Evolutionary conservation across 352 stramenopile genomes (phyloP).

Genomic region (Peronospora farinosa): DNA sequence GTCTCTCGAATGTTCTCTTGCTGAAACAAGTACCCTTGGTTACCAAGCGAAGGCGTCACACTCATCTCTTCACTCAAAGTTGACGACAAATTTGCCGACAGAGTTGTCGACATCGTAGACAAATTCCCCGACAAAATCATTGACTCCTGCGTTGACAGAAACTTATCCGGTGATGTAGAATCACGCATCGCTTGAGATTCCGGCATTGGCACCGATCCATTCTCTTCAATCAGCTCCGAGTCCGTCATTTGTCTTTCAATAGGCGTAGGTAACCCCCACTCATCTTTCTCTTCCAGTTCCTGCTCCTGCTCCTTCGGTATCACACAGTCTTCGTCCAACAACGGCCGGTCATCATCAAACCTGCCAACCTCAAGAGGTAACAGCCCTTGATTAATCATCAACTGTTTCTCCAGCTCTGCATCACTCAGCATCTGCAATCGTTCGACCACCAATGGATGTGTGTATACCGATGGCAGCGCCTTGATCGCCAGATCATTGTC

Average conservation of each 20-base stretch:
- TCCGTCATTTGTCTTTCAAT: slow-evolving; percentile 30
- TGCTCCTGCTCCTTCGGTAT: slow-evolving; percentile 60
- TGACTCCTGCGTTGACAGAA: slow-evolving; percentile 8
- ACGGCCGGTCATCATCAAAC: slow-evolving; percentile 39
- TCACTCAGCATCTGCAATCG: slow-evolving; percentile 24
- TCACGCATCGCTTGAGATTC: slow-evolving; percentile 21
- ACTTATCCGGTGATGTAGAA: slow-evolving; percentile 3
- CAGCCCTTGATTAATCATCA: slow-evolving; percentile 46
- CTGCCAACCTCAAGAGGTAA: slow-evolving; percentile 3
- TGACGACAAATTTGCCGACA: slow-evolving; percentile 12
- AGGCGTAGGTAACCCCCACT: slow-evolving; percentile 27
- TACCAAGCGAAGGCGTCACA: slow-evolving; percentile 18
- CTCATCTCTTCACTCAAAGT: slow-evolving; percentile 16
- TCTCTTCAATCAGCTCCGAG: slow-evolving; percentile 69
- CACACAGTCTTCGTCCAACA: slow-evolving; percentile 52
- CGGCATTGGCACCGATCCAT: slow-evolving; percentile 32
- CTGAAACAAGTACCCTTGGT: slow-evolving; percentile 38
- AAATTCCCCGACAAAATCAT: background rate
- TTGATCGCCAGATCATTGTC: slow-evolving; percentile 45
- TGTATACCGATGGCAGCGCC: slow-evolving; percentile 24
- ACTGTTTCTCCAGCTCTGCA: slow-evolving; percentile 34
- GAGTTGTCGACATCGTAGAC: background rate
- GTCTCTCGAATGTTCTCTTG: slow-evolving; percentile 45
- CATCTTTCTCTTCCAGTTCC: slow-evolving; percentile 47
- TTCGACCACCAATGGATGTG: slow-evolving; percentile 22